Evolutionary conservation across 2,329 filamentous ascomycete genomes (phyloP).

Genomic region (Cordyceps pruinosa): DNA sequence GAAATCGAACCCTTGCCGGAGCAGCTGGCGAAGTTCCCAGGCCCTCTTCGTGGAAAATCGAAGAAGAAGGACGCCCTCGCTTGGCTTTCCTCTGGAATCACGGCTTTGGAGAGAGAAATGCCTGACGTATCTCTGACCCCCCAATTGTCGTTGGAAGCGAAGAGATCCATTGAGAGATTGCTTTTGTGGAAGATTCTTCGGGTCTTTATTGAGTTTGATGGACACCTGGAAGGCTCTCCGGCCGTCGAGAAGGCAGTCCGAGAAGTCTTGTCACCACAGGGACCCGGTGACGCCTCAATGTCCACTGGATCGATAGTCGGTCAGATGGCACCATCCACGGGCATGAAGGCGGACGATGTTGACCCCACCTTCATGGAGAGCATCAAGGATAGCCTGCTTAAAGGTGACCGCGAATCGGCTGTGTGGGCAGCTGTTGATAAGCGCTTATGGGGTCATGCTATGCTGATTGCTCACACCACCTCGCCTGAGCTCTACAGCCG

Average conservation of each 20-base stretch:
- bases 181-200: slow-evolving; percentile 83
- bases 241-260: slow-evolving; percentile 69
- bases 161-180: slow-evolving; percentile 70
- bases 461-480: slow-evolving; percentile 74
- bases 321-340: slow-evolving; percentile 22
- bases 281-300: slow-evolving; percentile 21
- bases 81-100: slow-evolving; percentile 76
- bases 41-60: slow-evolving; percentile 77
- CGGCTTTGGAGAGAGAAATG: slow-evolving; percentile 56
- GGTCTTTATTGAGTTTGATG: slow-evolving; percentile 80
- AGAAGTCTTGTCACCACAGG: slow-evolving; percentile 59
- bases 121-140: slow-evolving; percentile 43
- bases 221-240: slow-evolving; percentile 65
- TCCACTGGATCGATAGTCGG: slow-evolving; percentile 20
- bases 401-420: slow-evolving; percentile 81
- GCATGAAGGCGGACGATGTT: slow-evolving; percentile 55
- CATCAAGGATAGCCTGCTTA: slow-evolving; percentile 65
- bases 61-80: slow-evolving; percentile 90
- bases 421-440: slow-evolving; percentile 92
- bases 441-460: slow-evolving; percentile 90
- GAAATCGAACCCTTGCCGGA: slow-evolving; percentile 66
- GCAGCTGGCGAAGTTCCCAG: slow-evolving; percentile 74
- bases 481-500: slow-evolving; percentile 84
- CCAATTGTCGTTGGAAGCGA: slow-evolving; percentile 53
- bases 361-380: slow-evolving; percentile 64